phyloP scores from a whole-genome alignment of 2,329 filamentous ascomycete genomes.

The Chalaropsis ovoidea region DNA sequence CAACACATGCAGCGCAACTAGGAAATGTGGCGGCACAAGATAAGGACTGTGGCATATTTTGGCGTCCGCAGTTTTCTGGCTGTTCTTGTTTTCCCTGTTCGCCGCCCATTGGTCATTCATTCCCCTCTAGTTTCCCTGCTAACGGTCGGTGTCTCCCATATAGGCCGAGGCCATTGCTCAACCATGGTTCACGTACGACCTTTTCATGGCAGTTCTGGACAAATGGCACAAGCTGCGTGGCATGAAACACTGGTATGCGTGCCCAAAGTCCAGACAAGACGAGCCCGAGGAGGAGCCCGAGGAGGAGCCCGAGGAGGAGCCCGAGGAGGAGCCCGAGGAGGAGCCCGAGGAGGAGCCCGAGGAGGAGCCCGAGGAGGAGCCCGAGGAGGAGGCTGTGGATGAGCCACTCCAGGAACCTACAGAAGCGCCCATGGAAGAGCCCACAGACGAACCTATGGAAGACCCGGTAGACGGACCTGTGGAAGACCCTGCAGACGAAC shows the following conservation, averaged over 20 bases:
- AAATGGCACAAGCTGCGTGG: conserved; percentile 10
- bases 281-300: too few species aligned
- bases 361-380: not conserved
- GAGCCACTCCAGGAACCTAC: too few species aligned
- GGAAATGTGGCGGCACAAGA: not conserved
- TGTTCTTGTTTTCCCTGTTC: not conserved
- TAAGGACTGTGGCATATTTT: not conserved
- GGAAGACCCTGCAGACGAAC: not conserved
- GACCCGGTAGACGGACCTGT: not conserved
- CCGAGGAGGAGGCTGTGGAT: too few species aligned
- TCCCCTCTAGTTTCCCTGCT: not conserved
- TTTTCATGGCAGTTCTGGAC: conserved; percentile 15
- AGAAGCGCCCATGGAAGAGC: not conserved
- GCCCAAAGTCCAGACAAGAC: not conserved
- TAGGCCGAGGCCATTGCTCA: conserved; percentile 6
- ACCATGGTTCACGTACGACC: conserved; percentile 10
- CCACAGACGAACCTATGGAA: not conserved
- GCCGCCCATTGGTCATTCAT: not conserved
- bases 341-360: not conserved
- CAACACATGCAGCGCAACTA: not conserved
- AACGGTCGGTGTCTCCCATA: not conserved
- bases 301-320: not conserved
- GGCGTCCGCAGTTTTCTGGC: not conserved
- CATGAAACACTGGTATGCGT: conserved; percentile 14
- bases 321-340: not conserved